Base-by-base conservation (phyloP, 495 filamentous ascomycete species). In the Niebla homalea region DNA sequence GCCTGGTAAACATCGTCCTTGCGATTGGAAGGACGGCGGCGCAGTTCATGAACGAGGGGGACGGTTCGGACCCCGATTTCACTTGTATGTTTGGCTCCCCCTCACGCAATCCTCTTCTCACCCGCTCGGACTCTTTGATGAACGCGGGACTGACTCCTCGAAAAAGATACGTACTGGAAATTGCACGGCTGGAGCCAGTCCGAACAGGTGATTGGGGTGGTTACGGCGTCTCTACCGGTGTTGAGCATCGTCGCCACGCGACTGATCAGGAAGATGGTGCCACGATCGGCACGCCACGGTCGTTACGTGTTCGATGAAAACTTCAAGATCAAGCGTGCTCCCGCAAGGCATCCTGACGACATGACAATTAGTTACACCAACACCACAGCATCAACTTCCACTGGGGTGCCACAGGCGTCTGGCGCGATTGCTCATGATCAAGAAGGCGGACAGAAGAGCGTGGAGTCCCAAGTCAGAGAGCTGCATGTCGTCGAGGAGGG, bases 201-300 rank as follows among this genome's bases (percentile, higher is more conserved):
- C n/a, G 55, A 60, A 35, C 39, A 57, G 3, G 52, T 43, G 3
- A 44, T 58, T 26, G 57, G 50, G 16, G 39, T 57, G 18, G 39
- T 57, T 23, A 52, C 48, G 5, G 57, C 57, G 15, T 58, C 56
- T 11, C 40, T 60, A 2, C 57, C 57, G 4, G 44, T 57, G 0
- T 36, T 60, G 10, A 41, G 39, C 15, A 41, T 44, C 11, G 19
- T 59, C 11, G 42, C 49, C 1, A 48, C 54, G 10, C 10, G 19
- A 37, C n/a, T 37, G 10, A 10, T 37, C 36, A 37, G 10, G 10
- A 10, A n/a, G 36, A 37, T 37, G 10, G 36, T 10, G 10, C 36
- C 36, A 37, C n/a, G 10, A 37, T 10, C 36, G 36, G 36, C 36
- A n/a, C 10, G 36, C 36, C 36, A n/a, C 36, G 36, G 36, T 37